A percentile compares a stretch with the other conserved stretches of the same genome.
phyloP scores from a whole-genome alignment of 345 rosid species.

The Toxicodendron radicans region DNA sequence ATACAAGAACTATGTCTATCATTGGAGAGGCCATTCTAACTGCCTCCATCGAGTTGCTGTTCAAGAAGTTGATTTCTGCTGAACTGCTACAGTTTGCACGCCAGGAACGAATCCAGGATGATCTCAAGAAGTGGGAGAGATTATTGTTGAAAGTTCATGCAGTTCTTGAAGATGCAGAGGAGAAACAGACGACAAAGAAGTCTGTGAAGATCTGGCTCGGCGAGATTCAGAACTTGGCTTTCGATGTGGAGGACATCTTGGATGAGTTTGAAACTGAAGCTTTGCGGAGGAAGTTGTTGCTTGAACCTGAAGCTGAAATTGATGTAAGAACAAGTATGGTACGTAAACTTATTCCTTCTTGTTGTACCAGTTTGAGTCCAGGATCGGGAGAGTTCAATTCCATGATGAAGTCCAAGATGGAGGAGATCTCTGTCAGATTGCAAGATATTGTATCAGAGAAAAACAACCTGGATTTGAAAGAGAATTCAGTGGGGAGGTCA shows the following conservation, averaged over 20 bases:
- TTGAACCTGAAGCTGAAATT: not conserved
- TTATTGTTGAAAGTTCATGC: not conserved
- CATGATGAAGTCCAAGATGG: conserved; percentile 3
- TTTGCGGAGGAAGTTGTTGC: not conserved
- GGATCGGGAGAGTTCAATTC: not conserved
- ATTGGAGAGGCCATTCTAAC: not conserved
- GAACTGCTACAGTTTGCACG: not conserved
- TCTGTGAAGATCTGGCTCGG: conserved; percentile 17
- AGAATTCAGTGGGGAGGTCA: not conserved
- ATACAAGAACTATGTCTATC: not conserved
- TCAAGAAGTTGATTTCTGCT: not conserved
- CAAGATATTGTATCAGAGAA: not conserved
- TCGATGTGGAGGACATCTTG: conserved; percentile 23
- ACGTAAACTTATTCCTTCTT: not conserved
- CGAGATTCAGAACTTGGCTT: conserved; percentile 15
- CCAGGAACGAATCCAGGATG: not conserved
- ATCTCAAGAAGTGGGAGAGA: conserved; percentile 9
- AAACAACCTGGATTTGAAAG: not conserved
- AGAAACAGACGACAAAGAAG: conserved; percentile 11
- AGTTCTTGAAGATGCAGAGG: conserved; percentile 20
- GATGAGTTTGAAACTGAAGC: conserved; percentile 20
- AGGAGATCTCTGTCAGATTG: conserved; percentile 5
- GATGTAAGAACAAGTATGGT: not conserved
- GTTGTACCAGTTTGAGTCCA: not conserved
- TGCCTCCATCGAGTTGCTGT: not conserved